These are phyloP conservation scores for Colletotrichum liriopes DNA, from an alignment of 2,329 filamentous ascomycete species.

Conservation along the genomic window DNA sequence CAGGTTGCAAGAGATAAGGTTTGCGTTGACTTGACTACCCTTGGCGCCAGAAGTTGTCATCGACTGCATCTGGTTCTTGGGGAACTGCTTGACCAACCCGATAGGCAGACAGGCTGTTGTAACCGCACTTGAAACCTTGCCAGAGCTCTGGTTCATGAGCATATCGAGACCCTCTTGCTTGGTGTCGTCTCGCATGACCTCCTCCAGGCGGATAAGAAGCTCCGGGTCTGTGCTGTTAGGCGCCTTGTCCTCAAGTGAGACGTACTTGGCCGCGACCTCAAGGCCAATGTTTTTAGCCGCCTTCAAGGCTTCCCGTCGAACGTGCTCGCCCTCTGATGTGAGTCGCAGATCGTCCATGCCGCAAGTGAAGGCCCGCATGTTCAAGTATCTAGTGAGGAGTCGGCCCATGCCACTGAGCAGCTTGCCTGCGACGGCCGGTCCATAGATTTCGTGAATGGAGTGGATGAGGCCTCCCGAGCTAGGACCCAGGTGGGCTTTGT, in stretches of 20 bases:
- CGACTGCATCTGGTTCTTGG: conserved; percentile 97
- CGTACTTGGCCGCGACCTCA: conserved; percentile 88
- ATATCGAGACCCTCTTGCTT: conserved; percentile 94
- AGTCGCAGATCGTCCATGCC: conserved; percentile 96
- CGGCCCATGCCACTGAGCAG: conserved; percentile 91
- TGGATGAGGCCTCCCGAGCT: conserved; percentile 90
- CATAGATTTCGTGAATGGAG: conserved; percentile 93
- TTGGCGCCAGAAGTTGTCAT: conserved; percentile 99
- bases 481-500: conserved; percentile 95
- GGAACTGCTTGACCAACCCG: conserved; percentile 92
- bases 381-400: conserved; percentile 88
- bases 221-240: conserved; percentile 77
- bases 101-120: conserved; percentile 85
- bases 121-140: conserved; percentile 81
- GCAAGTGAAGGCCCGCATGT: conserved; percentile 96
- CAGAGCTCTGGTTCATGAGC: conserved; percentile 82
- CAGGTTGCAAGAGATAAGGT: conserved; percentile 96
- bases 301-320: conserved; percentile 78
- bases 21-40: conserved; percentile 93
- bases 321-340: conserved; percentile 82
- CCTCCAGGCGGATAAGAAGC: conserved; percentile 84
- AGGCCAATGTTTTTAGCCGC: conserved; percentile 80
- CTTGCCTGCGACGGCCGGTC: conserved; percentile 87
- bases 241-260: conserved; percentile 80
- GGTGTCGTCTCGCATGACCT: conserved; percentile 89